Evolutionary conservation across 1,139 yeast species (phyloP).

Genomic region (Suhomyces taliae): DNA sequence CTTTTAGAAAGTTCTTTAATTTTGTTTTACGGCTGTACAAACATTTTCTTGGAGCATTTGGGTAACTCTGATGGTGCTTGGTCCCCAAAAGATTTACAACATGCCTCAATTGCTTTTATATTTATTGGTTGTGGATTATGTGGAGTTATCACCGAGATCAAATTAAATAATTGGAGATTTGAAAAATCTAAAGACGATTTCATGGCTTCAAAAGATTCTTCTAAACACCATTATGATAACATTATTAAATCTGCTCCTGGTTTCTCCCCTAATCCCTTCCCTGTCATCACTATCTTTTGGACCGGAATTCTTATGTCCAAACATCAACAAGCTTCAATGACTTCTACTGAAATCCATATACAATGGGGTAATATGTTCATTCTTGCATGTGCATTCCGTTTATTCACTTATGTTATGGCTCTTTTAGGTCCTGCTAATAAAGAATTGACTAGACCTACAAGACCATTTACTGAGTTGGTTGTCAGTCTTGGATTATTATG

Average conservation of each 20-base stretch:
- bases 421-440: slow-evolving; percentile 43
- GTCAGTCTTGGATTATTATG: slow-evolving; percentile 75
- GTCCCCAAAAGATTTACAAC: slow-evolving; percentile 93
- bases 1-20: slow-evolving; percentile 76
- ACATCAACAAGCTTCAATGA: slow-evolving; percentile 79
- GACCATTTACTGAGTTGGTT: slow-evolving; percentile 82
- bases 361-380: slow-evolving; percentile 91
- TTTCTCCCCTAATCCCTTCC: slow-evolving; percentile 87
- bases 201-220: slow-evolving; percentile 9
- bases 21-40: slow-evolving; percentile 83
- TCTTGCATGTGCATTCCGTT: slow-evolving; percentile 74
- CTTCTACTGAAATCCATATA: slow-evolving; percentile 75
- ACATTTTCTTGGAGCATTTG: slow-evolving; percentile 86
- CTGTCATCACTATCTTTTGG: slow-evolving; percentile 90
- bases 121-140: slow-evolving; percentile 90
- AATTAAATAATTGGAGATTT: slow-evolving; percentile 49
- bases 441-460: slow-evolving; percentile 43
- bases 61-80: slow-evolving; percentile 73
- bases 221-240: slow-evolving; percentile 12
- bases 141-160: slow-evolving; percentile 77
- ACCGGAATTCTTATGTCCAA: slow-evolving; percentile 96
- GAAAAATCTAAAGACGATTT: slow-evolving; percentile 34
- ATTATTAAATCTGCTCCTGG: slow-evolving; percentile 61
- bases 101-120: slow-evolving; percentile 92
- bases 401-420: slow-evolving; percentile 63